Conservation (phyloP, 176 grass and related monocot species). For the Oropetium thomaeum region DNA sequence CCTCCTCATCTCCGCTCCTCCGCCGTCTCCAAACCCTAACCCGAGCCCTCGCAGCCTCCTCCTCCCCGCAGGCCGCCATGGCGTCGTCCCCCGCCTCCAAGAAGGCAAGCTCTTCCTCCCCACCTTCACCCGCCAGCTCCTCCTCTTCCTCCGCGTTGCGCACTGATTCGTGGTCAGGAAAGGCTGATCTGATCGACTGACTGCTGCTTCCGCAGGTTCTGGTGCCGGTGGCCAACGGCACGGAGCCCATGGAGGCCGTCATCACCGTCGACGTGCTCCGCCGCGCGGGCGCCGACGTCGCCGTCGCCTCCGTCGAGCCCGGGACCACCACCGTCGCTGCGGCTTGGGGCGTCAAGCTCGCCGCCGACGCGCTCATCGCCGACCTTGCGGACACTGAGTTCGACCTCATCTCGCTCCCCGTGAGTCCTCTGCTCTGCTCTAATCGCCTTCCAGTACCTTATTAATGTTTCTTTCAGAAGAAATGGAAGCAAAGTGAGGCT, state of each 20-base stretch:
- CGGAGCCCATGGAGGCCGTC: conserved; percentile 74
- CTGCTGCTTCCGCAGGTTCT: conserved; percentile 43
- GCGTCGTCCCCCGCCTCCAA: conserved; percentile 40
- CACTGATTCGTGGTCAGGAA: neutral
- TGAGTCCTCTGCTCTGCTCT: conserved; percentile 13
- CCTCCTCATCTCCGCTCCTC: neutral
- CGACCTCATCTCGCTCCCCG: conserved; percentile 68
- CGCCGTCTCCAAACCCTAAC: conserved; percentile 43
- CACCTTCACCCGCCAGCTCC: no score
- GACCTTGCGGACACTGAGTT: conserved; percentile 47
- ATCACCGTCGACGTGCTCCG: conserved; percentile 72
- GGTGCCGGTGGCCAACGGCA: conserved; percentile 62
- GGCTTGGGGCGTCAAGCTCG: conserved; percentile 57
- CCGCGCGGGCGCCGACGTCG: conserved; percentile 54
- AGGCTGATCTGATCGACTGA: neutral
- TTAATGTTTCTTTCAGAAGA: neutral
- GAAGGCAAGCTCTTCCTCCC: conserved; percentile 38
- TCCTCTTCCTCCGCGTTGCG: neutral
- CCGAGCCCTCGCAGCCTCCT: conserved; percentile 28
- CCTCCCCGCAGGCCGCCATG: conserved; percentile 38
- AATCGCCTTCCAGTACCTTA: neutral
- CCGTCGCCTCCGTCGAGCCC: conserved; percentile 61
- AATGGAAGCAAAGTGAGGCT: neutral
- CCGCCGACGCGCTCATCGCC: conserved; percentile 51
- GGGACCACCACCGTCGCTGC: conserved; percentile 37